Conservation (phyloP, 257 asterid species). For the Nicotiana undulata region DNA sequence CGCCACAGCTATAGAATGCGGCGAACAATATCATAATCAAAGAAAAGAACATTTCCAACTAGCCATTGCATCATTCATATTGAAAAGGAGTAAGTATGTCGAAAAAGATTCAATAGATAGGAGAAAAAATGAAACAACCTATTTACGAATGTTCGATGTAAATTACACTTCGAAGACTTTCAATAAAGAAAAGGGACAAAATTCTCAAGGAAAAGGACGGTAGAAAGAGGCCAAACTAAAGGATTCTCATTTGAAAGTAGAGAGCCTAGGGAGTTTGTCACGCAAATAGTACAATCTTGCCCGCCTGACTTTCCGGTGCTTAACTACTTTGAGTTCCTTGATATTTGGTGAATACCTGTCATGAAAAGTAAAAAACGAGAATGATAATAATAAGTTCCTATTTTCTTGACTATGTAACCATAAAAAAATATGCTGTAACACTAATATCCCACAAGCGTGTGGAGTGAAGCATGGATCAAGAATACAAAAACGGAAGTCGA, state of each 20-base stretch:
- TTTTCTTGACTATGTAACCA: neutral
- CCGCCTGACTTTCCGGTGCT: slow-evolving; percentile 84
- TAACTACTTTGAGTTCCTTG: slow-evolving; percentile 73
- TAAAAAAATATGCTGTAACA: neutral
- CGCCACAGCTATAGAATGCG: no score
- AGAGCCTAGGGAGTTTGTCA: slow-evolving; percentile 91
- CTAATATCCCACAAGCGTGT: neutral
- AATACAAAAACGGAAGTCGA: neutral
- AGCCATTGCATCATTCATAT: no score
- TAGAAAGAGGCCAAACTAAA: neutral
- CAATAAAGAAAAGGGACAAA: neutral
- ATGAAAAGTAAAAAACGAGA: neutral
- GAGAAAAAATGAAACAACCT: neutral
- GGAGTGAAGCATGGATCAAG: neutral
- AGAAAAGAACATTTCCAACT: no score
- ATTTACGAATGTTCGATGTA: neutral
- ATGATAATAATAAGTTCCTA: neutral
- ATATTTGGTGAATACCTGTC: slow-evolving; percentile 80
- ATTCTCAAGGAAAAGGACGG: neutral
- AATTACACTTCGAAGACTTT: neutral
- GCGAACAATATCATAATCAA: no score
- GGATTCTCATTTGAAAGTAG: slow-evolving; percentile 66
- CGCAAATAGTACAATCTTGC: slow-evolving; percentile 82
- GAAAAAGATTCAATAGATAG: neutral
- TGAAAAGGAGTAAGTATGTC: no score